These are phyloP conservation scores for Lepidium aucheri DNA, from an alignment of 345 rosid species.

Conservation along the genomic window DNA sequence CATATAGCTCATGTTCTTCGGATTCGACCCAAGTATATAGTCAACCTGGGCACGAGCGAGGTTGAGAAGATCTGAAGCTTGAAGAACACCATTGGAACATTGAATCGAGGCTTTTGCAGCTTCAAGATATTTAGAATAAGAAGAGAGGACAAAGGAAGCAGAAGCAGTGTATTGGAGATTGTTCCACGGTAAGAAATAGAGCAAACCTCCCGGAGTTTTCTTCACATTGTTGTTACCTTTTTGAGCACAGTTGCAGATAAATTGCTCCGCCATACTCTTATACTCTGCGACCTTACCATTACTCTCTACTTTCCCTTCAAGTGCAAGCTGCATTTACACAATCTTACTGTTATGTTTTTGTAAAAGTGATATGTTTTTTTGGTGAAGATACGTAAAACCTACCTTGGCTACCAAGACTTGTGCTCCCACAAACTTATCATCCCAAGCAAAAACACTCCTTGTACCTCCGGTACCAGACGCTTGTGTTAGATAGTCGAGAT, in stretches of 20 bases:
- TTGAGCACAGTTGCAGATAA: constrained; percentile 78
- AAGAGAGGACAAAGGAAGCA: constrained; percentile 36
- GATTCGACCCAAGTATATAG: constrained; percentile 81
- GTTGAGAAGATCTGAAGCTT: constrained; percentile 26
- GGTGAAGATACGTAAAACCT: not conserved
- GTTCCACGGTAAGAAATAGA: constrained; percentile 37
- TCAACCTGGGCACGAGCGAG: constrained; percentile 40
- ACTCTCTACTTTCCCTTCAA: constrained; percentile 30
- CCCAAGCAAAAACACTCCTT: constrained; percentile 75
- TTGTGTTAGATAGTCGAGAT: constrained; percentile 57
- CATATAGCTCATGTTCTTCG: constrained; percentile 78
- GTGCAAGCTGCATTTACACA: constrained; percentile 46
- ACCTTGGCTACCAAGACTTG: constrained; percentile 88
- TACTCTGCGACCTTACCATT: constrained; percentile 41
- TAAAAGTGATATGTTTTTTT: not conserved
- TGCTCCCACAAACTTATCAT: constrained; percentile 82
- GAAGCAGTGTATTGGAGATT: constrained; percentile 50
- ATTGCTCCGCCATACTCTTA: constrained; percentile 83
- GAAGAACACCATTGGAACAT: constrained; percentile 33
- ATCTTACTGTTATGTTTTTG: not conserved
- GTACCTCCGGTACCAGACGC: constrained; percentile 59
- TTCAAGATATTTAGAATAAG: constrained; percentile 37
- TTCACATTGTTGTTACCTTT: constrained; percentile 47
- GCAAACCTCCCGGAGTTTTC: constrained; percentile 52
- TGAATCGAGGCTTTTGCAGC: constrained; percentile 28